phyloP scores from a whole-genome alignment of 768 basidiomycete genomes.

The Collybiopsis luxurians region DNA sequence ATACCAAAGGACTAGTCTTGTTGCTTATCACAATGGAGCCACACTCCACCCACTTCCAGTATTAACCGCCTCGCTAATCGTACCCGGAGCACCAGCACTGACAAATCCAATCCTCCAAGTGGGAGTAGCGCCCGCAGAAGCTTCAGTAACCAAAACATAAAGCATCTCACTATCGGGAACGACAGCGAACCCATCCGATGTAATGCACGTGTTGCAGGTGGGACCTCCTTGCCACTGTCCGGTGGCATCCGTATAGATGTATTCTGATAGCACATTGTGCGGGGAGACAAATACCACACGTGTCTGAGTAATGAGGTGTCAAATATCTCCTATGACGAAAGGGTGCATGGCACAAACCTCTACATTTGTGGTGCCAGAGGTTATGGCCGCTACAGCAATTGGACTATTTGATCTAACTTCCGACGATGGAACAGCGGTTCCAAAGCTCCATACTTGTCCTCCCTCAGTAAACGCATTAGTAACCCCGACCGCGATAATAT shows the following conservation, averaged over 20 bases:
- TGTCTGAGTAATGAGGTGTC: too few relatives aligned
- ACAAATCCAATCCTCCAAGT: not conserved
- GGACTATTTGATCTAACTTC: too few relatives aligned
- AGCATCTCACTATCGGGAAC: slow-evolving; percentile 4
- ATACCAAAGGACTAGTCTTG: too few relatives aligned
- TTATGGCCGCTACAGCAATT: too few relatives aligned
- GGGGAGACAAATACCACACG: slow-evolving; percentile 11
- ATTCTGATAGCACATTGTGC: slow-evolving; percentile 5
- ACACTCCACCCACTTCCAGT: not conserved
- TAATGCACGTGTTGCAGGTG: slow-evolving; percentile 7
- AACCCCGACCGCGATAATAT: too few relatives aligned
- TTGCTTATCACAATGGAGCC: not conserved
- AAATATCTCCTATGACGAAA: too few relatives aligned
- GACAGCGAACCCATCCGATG: not conserved
- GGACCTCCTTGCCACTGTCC: not conserved
- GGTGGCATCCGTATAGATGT: not conserved
- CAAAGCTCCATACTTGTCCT: too few relatives aligned
- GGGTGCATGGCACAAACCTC: too few relatives aligned
- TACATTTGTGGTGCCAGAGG: too few relatives aligned
- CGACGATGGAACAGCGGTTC: too few relatives aligned
- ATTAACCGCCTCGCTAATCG: not conserved
- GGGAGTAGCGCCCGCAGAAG: not conserved
- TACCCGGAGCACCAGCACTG: not conserved
- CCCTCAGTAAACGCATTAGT: too few relatives aligned
- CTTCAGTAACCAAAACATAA: not conserved